Percentiles rank a stretch among this genome's conserved stretches.
phyloP scores from a whole-genome alignment of 371 early-diverging fungal genomes.

The Funneliformis caledonium region DNA sequence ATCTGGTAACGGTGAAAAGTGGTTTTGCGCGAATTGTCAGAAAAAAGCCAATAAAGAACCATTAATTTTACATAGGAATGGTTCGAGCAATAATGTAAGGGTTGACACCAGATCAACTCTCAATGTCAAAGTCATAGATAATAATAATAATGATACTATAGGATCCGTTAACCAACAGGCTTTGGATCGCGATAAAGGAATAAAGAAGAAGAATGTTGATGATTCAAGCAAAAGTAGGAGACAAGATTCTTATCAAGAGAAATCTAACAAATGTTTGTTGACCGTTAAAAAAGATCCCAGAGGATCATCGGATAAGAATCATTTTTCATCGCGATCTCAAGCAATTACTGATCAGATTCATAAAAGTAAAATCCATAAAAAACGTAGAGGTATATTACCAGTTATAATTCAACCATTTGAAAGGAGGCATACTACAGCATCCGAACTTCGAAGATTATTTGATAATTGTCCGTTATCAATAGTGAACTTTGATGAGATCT shows the following conservation, averaged over 20 bases:
- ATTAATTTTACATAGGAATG: neutral
- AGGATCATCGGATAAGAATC: neutral
- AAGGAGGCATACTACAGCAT: constrained; percentile 12
- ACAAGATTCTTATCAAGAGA: neutral
- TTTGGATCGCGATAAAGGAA: neutral
- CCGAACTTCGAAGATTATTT: constrained; percentile 35
- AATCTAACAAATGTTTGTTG: neutral
- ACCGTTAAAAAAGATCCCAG: neutral
- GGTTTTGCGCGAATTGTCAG: constrained; percentile 30
- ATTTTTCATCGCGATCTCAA: neutral
- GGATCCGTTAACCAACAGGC: neutral
- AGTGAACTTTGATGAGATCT: constrained; percentile 28
- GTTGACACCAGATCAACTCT: neutral
- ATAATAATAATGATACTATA: neutral
- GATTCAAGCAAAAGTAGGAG: neutral
- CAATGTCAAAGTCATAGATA: neutral
- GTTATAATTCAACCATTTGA: constrained; percentile 5
- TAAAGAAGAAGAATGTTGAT: neutral
- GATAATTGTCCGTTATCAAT: constrained; percentile 7
- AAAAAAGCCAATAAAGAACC: neutral
- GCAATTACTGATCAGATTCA: neutral
- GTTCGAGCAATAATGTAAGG: neutral
- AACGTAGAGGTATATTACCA: constrained; percentile 3
- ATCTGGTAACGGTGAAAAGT: neutral
- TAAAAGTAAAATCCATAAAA: neutral